Conservation (phyloP, 306 rosid species). For the Calophaca sinica region DNA sequence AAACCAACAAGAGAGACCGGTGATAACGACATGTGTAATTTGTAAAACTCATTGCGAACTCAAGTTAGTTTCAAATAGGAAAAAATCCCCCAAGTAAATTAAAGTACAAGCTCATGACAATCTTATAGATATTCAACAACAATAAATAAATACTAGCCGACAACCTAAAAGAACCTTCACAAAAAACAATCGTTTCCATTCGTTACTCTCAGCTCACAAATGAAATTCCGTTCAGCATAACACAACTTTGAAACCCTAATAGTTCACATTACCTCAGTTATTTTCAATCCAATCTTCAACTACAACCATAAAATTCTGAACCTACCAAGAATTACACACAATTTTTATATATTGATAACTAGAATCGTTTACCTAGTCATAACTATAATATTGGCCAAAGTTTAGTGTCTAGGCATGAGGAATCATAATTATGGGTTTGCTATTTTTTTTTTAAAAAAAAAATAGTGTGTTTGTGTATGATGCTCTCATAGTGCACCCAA, state of each 20-base stretch:
- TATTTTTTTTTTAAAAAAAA: no score
- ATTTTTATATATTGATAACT: no score
- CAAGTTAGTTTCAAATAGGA: conserved; percentile 2
- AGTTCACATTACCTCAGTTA: no score
- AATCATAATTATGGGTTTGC: no score
- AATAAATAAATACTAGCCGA: no score
- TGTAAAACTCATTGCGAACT: background rate
- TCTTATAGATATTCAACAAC: background rate
- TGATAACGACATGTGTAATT: no score
- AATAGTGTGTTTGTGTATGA: no score
- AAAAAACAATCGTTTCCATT: background rate
- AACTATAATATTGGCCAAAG: no score
- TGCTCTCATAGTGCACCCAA: no score
- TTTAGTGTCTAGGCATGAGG: no score
- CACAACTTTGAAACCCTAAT: no score
- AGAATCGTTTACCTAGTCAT: no score
- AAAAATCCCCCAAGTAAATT: background rate
- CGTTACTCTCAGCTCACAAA: background rate
- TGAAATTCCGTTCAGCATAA: background rate
- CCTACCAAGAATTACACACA: background rate
- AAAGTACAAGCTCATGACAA: background rate
- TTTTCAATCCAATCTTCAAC: background rate
- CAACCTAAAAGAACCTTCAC: background rate
- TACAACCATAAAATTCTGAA: background rate
- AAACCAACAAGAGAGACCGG: background rate